Evolutionary conservation across 352 stramenopile genomes (phyloP).

Genomic region (Phytophthora chlamydospora): DNA sequence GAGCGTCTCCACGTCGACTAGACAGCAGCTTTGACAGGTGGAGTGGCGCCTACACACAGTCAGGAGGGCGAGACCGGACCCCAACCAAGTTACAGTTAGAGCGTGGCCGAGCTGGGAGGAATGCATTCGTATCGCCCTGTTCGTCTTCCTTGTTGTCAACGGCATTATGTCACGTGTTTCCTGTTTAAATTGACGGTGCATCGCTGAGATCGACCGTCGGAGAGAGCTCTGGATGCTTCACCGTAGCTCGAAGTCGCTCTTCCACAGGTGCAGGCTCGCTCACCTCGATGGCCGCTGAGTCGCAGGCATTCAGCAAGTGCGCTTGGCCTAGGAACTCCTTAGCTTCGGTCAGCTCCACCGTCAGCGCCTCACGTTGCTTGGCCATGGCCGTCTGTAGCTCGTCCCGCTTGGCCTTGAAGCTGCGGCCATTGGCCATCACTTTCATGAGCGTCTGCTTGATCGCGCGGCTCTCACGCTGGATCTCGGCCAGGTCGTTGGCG

Average conservation of each 20-base stretch:
- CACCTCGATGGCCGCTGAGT: constrained; percentile 47
- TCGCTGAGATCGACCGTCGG: constrained; percentile 57
- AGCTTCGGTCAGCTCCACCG: constrained; percentile 61
- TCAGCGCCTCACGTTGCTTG: constrained; percentile 74
- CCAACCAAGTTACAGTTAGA: constrained; percentile 31
- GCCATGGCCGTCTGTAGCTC: constrained; percentile 66
- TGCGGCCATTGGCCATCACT: constrained; percentile 60
- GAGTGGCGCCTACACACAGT: constrained; percentile 24
- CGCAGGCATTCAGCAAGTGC: constrained; percentile 48
- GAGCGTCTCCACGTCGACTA: constrained; percentile 87
- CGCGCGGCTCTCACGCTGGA: constrained; percentile 61
- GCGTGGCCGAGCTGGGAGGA: constrained; percentile 16
- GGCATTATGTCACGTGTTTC: constrained; percentile 6
- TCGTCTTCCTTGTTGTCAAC: constrained; percentile 1
- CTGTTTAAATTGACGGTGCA: constrained; percentile 53
- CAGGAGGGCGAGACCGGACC: constrained; percentile 11
- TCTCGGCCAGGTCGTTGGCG: constrained; percentile 53
- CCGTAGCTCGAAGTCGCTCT: constrained; percentile 62
- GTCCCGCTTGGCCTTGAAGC: constrained; percentile 60
- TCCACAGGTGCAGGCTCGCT: constrained; percentile 68
- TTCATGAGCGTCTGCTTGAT: constrained; percentile 67
- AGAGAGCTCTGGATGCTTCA: constrained; percentile 53
- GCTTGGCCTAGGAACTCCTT: constrained; percentile 82
- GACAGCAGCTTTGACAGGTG: constrained; percentile 9
- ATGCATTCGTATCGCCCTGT: constrained; percentile 19